A percentile compares a stretch with the other conserved stretches of the same genome.
Evolutionary conservation across 768 basidiomycete species (phyloP).

Genomic region (Lactarius indigo): DNA sequence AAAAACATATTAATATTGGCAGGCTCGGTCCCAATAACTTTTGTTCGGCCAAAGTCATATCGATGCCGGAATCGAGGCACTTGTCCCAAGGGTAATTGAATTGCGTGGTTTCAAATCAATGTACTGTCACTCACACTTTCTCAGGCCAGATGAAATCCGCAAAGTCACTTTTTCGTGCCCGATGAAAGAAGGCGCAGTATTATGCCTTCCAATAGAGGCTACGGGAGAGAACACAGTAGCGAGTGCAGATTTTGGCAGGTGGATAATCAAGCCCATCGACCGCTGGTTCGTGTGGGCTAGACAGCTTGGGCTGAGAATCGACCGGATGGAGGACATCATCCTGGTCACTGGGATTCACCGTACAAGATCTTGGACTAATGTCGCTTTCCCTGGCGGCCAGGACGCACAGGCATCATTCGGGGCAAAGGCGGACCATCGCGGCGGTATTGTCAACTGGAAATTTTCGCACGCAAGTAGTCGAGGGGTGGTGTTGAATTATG

Average conservation of each 20-base stretch:
- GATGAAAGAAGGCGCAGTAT: background rate
- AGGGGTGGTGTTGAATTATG: background rate
- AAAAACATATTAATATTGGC: background rate
- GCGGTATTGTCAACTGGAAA: background rate
- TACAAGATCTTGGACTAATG: background rate
- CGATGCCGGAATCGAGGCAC: background rate
- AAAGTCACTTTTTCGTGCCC: background rate
- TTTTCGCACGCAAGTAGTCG: background rate
- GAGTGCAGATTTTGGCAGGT: background rate
- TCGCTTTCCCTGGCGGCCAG: background rate
- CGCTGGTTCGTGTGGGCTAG: background rate
- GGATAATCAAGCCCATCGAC: background rate
- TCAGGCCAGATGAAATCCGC: too few relatives aligned
- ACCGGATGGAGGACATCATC: background rate
- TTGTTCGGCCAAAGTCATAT: background rate
- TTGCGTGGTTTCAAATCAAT: too few relatives aligned
- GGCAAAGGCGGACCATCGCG: background rate
- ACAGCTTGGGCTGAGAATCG: background rate
- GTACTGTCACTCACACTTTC: too few relatives aligned
- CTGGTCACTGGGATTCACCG: slow-evolving; percentile 4
- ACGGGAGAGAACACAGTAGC: too few relatives aligned
- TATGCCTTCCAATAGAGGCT: too few relatives aligned
- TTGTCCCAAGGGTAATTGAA: too few relatives aligned
- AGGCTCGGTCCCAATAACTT: background rate
- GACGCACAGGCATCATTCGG: background rate